Evolutionary conservation across 2,329 filamentous ascomycete genomes (phyloP).

Genomic region (Aspergillus brasiliensis): DNA sequence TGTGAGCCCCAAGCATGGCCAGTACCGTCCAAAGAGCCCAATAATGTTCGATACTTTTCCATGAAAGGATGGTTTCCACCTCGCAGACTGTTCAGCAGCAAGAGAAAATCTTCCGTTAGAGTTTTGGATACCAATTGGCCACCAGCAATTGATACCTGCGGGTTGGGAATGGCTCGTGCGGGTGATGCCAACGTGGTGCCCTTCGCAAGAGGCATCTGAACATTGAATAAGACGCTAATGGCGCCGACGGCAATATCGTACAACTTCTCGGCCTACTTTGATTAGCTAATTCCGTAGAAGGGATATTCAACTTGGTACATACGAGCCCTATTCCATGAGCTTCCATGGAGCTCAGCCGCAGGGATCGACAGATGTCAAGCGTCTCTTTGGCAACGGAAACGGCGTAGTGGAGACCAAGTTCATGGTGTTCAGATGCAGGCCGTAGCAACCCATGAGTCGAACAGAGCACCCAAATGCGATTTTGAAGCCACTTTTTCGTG

Average conservation of each 20-base stretch:
- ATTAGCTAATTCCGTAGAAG: constrained; percentile 4
- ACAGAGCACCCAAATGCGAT: constrained; percentile 47
- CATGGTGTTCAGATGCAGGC: constrained; percentile 37
- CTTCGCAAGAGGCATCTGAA: constrained; percentile 25
- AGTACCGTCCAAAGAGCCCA: constrained; percentile 28
- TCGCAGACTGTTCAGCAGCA: constrained; percentile 36
- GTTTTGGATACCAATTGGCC: constrained; percentile 17
- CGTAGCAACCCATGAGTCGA: constrained; percentile 43
- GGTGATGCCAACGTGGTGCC: constrained; percentile 5
- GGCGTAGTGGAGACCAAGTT: constrained; percentile 42
- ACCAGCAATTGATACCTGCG: constrained; percentile 6
- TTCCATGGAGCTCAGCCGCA: constrained; percentile 44
- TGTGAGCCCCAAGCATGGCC: constrained; percentile 23
- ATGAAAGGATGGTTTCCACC: constrained; percentile 41
- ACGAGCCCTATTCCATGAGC: constrained; percentile 46
- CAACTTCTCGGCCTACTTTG: constrained; percentile 40
- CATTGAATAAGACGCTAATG: constrained; percentile 32
- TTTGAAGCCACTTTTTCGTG: constrained; percentile 48
- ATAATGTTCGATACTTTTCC: constrained; percentile 34
- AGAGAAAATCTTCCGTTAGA: constrained; percentile 34
- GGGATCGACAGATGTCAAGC: constrained; percentile 36
- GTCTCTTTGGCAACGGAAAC: constrained; percentile 38
- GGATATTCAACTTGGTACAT: constrained; percentile 15
- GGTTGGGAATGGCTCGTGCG: constrained; percentile 1
- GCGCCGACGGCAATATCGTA: constrained; percentile 42